Percentiles rank a stretch among this genome's conserved stretches.
These are phyloP conservation scores for Phytopythium delawarense DNA, from an alignment of 352 stramenopile species.

Conservation along the genomic window DNA sequence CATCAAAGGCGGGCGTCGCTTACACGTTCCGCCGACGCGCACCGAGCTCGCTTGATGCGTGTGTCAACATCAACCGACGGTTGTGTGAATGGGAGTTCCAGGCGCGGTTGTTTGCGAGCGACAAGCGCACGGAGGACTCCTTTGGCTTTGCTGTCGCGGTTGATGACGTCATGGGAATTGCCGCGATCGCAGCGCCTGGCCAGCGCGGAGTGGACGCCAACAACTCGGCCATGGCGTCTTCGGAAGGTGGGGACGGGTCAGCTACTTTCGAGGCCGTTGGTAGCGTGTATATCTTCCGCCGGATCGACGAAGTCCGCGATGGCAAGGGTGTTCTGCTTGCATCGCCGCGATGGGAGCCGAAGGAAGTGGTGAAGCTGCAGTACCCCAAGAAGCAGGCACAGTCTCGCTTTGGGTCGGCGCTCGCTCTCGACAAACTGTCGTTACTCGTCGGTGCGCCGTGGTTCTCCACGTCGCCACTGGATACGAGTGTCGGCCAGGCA, in stretches of 20 bases:
- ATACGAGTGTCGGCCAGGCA: constrained; percentile 38
- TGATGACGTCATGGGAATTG: constrained; percentile 75
- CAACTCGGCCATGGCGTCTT: constrained; percentile 56
- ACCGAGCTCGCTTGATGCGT: constrained; percentile 38
- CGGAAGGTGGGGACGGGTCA: constrained; percentile 15
- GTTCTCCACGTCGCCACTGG: constrained; percentile 37
- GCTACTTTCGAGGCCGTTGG: constrained; percentile 40
- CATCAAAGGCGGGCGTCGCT: constrained; percentile 59
- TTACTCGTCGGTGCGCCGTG: constrained; percentile 57
- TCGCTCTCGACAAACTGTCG: constrained; percentile 52
- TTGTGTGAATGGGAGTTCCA: constrained; percentile 89
- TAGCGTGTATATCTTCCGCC: constrained; percentile 66
- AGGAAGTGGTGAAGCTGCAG: constrained; percentile 78
- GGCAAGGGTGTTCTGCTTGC: constrained; percentile 59
- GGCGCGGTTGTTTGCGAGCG: constrained; percentile 78
- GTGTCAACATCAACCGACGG: constrained; percentile 53
- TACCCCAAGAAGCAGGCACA: constrained; percentile 59
- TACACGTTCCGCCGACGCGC: constrained; percentile 81
- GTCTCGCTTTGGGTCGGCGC: constrained; percentile 46
- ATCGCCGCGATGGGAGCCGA: constrained; percentile 59
- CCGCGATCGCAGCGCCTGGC: constrained; percentile 74
- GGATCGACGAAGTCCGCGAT: constrained; percentile 57
- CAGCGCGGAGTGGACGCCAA: constrained; percentile 80
- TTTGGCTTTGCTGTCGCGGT: constrained; percentile 88
- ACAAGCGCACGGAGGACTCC: constrained; percentile 82